Base-by-base conservation (phyloP, 192 early-diverging fungal species). In the Umbelopsis sp. region DNA sequence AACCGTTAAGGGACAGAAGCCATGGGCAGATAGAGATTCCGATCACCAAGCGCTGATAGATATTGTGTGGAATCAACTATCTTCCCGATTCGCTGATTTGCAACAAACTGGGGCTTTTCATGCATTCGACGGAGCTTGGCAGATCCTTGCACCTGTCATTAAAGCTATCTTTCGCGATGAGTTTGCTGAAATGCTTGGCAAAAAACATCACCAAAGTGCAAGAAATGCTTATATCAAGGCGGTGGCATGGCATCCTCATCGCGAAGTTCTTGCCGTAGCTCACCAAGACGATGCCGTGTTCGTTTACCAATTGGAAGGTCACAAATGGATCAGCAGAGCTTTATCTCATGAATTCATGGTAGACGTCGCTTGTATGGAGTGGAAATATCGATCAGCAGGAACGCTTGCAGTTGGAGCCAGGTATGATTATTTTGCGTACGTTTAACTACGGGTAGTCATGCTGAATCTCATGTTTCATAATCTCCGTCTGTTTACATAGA, bases 161-260 rank as follows among this genome's bases (percentile, higher is more conserved):
- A 62, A 34, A 62, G 26, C 56, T 11, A 32, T 62, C 12, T 62
- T 62, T 34, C 56, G 31, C 31, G 56, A 62, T n/a, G 56, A 62
- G 31, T 62, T 62, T 62, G 56, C 56, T n/a, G 56, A 62, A 34
- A 62, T 62, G 56, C 56, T 62, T 31, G 56, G 56, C 3, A 22
- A 68, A 6, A 51, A 71, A 8, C 49, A 68, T 22, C 22, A 49
- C 14, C 54, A 62, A 9, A 73, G 49, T 22, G 65, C 67, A 10
- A 22, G 50, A 0, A 41, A 65, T 36, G 25, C 65, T 7, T 69
- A 81, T 16, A 77, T 93, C 54, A 78, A 77, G 36, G 83, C 81
- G n/a, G 73, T 94, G 4, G 91, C 91, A 0, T 95, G 91, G 90
- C 94, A 95, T 51, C 91, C 86, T 22, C 83, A 91, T 68, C 82